Evolutionary conservation across 352 stramenopile species (phyloP).

Genomic region (Phytophthora palmivora): DNA sequence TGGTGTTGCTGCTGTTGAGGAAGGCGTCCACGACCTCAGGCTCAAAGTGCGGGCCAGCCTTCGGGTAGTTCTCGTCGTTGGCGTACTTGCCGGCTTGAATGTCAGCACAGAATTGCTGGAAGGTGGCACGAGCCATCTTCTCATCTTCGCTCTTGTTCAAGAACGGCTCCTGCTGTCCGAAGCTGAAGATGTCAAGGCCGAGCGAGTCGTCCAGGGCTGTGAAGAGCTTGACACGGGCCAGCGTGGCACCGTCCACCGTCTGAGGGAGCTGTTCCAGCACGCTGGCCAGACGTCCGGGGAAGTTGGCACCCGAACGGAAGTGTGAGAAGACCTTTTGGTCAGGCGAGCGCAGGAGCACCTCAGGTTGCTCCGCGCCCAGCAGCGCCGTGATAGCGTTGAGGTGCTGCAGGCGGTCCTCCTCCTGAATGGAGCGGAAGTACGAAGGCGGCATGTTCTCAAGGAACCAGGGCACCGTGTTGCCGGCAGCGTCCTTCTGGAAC

Average conservation of each 20-base stretch:
- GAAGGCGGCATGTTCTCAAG: slow-evolving; percentile 89
- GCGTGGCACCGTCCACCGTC: slow-evolving; percentile 62
- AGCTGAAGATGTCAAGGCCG: slow-evolving; percentile 89
- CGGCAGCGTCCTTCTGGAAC: slow-evolving; percentile 73
- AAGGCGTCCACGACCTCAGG: slow-evolving; percentile 70
- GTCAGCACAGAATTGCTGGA: slow-evolving; percentile 77
- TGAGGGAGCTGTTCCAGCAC: slow-evolving; percentile 76
- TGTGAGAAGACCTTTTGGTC: slow-evolving; percentile 85
- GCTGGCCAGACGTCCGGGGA: slow-evolving; percentile 72
- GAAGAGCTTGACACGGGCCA: slow-evolving; percentile 93
- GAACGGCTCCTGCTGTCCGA: slow-evolving; percentile 80
- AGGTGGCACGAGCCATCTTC: slow-evolving; percentile 55
- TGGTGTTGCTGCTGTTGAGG: slow-evolving; percentile 76
- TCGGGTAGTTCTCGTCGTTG: slow-evolving; percentile 58
- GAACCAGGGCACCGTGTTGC: slow-evolving; percentile 88
- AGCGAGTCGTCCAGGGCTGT: slow-evolving; percentile 87
- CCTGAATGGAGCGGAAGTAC: slow-evolving; percentile 90
- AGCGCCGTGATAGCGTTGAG: slow-evolving; percentile 89
- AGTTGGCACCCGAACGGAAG: slow-evolving; percentile 84
- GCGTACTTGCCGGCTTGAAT: slow-evolving; percentile 81
- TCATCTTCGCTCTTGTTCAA: slow-evolving; percentile 64
- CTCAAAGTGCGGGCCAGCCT: slow-evolving; percentile 63
- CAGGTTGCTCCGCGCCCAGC: slow-evolving; percentile 75
- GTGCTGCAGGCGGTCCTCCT: slow-evolving; percentile 87
- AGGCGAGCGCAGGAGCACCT: slow-evolving; percentile 77